phyloP scores from a whole-genome alignment of 768 basidiomycete genomes.

The Lepiota brunneoincarnata region DNA sequence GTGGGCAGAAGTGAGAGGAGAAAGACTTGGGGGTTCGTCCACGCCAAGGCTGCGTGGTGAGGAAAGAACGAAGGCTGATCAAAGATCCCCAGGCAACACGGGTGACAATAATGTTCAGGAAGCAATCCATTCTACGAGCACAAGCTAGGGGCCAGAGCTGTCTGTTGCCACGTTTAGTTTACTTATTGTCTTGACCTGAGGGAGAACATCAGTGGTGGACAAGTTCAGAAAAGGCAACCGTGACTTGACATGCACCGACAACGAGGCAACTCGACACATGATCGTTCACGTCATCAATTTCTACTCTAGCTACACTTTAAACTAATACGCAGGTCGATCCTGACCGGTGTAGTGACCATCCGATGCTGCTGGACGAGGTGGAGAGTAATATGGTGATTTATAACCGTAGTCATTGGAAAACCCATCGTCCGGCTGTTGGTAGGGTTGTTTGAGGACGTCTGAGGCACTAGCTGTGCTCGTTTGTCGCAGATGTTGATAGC shows the following conservation, averaged over 20 bases:
- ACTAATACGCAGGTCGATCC: conserved; percentile 20
- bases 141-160: not conserved
- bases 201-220: conserved; percentile 23
- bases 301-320: not conserved
- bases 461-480: conserved; percentile 54
- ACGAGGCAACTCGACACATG: conserved; percentile 26
- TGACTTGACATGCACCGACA: conserved; percentile 25
- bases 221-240: conserved; percentile 9
- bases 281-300: not conserved
- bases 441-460: conserved; percentile 50
- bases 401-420: conserved; percentile 33
- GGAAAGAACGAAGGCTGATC: not conserved
- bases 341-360: conserved; percentile 27
- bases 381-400: conserved; percentile 30
- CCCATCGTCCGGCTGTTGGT: conserved; percentile 43
- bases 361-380: conserved; percentile 31
- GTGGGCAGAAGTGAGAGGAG: conserved; percentile 17
- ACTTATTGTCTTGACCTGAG: conserved; percentile 26
- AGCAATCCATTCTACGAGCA: not conserved
- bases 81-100: not conserved
- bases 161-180: conserved; percentile 24
- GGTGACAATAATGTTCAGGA: conserved; percentile 11
- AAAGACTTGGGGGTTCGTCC: conserved; percentile 14
- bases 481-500: conserved; percentile 48
- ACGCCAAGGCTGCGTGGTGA: conserved; percentile 7